Percentiles rank a stretch among this genome's conserved stretches.
These are phyloP conservation scores for Penicillium psychrofluorescens DNA, from an alignment of 495 filamentous ascomycete genomes.

Conservation along the genomic window DNA sequence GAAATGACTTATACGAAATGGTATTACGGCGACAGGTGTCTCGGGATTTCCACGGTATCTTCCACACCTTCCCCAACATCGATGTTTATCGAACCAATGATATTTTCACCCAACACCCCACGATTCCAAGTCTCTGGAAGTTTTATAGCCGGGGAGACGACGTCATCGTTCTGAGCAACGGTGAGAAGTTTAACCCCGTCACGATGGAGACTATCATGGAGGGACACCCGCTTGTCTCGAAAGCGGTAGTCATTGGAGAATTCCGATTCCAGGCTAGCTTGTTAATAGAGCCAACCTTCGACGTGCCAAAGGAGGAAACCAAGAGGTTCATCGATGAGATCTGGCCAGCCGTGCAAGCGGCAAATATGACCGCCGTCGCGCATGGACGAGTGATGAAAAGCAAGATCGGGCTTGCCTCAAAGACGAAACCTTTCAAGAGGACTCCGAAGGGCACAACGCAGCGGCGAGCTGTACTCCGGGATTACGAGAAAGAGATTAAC, in stretches of 20 bases:
- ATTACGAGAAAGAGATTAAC: constrained; percentile 45
- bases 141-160: constrained; percentile 31
- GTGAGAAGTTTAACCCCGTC: constrained; percentile 38
- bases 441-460: constrained; percentile 49
- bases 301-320: constrained; percentile 7
- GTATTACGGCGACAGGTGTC: constrained; percentile 1
- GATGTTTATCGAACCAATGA: constrained; percentile 50
- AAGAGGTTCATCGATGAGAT: constrained; percentile 47
- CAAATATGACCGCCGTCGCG: constrained; percentile 3
- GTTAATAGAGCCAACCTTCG: constrained; percentile 23
- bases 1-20: constrained; percentile 41
- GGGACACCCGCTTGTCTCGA: constrained; percentile 15
- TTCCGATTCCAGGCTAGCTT: constrained; percentile 25
- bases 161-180: constrained; percentile 35
- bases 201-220: constrained; percentile 25
- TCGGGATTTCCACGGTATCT: constrained; percentile 37
- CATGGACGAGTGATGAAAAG: constrained; percentile 6
- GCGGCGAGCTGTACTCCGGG: constrained; percentile 31
- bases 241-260: constrained; percentile 29
- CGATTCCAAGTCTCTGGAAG: constrained; percentile 20
- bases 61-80: constrained; percentile 49
- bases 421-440: constrained; percentile 38
- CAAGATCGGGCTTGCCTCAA: constrained; percentile 21
- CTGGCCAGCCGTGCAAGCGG: constrained; percentile 34
- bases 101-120: constrained; percentile 40